A percentile compares a stretch with the other conserved stretches of the same genome.
Conservation (phyloP, 148 eudicot genomes). For the Vaccinium myrtillus region DNA sequence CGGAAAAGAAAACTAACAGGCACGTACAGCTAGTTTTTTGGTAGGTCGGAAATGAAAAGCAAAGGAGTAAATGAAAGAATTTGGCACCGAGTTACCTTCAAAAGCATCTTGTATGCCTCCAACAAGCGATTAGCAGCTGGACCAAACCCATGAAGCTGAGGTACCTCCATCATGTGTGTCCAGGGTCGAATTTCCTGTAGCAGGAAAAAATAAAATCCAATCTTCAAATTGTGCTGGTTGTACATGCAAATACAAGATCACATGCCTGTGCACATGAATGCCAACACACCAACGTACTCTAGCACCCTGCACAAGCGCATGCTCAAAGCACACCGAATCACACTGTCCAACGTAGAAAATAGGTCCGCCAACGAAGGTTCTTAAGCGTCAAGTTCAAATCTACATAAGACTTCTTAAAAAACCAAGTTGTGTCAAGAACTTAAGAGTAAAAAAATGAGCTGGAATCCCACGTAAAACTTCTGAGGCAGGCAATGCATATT, state of each 20-base stretch:
- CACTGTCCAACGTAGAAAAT: neutral
- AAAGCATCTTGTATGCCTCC: constrained; percentile 92
- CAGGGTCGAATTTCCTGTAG: constrained; percentile 93
- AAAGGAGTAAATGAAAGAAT: neutral
- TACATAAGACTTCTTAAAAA: neutral
- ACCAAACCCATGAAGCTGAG: constrained; percentile 98
- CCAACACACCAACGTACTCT: neutral
- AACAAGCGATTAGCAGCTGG: constrained; percentile 95
- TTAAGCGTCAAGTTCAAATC: neutral
- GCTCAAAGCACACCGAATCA: neutral
- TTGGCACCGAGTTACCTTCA: constrained; percentile 59
- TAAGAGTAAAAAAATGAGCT: no score
- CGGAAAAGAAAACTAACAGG: no score
- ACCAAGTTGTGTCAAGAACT: neutral
- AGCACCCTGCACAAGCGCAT: neutral
- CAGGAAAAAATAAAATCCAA: neutral
- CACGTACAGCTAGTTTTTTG: no score
- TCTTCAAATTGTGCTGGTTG: neutral
- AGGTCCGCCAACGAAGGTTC: neutral
- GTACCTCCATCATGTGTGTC: constrained; percentile 99
- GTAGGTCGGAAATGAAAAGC: no score
- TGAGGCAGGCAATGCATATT: no score
- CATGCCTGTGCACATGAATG: neutral
- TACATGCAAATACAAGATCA: constrained; percentile 1
- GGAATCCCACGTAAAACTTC: no score